Conservation (phyloP, 2,329 filamentous ascomycete species). For the Aschersonia sp. region DNA sequence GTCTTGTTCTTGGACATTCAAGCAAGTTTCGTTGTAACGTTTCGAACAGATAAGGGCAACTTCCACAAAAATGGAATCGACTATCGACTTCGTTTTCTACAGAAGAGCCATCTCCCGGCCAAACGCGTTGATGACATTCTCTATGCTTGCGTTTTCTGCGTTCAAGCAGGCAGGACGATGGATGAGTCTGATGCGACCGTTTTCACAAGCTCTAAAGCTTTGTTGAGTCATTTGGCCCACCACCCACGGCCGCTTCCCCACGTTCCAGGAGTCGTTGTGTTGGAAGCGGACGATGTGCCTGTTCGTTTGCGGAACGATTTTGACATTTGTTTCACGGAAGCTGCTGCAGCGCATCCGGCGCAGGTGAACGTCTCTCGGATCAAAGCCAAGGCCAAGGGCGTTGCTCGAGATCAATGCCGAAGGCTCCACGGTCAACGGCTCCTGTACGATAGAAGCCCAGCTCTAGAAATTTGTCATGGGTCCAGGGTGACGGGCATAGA, state of each 20-base stretch:
- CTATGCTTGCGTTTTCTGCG: constrained; percentile 41
- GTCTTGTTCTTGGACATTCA: too few relatives aligned
- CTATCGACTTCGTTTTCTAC: constrained; percentile 39
- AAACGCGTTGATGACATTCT: constrained; percentile 35
- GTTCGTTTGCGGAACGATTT: constrained; percentile 30
- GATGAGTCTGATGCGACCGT: constrained; percentile 42
- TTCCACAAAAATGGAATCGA: constrained; percentile 29
- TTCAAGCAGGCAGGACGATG: constrained; percentile 30
- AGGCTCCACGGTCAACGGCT: constrained; percentile 30
- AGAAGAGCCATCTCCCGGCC: constrained; percentile 38
- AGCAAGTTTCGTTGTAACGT: background rate
- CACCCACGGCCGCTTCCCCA: constrained; percentile 38
- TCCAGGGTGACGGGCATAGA: constrained; percentile 34
- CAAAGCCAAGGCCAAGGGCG: constrained; percentile 25
- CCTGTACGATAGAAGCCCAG: constrained; percentile 27
- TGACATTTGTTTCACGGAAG: constrained; percentile 33
- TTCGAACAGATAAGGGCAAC: constrained; percentile 20
- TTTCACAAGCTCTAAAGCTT: constrained; percentile 36
- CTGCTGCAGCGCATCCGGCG: constrained; percentile 25
- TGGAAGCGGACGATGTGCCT: constrained; percentile 29
- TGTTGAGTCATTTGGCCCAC: constrained; percentile 37
- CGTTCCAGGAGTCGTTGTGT: constrained; percentile 31
- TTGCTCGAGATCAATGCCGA: constrained; percentile 31
- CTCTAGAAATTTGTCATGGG: constrained; percentile 31
- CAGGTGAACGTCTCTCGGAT: constrained; percentile 25